These are phyloP conservation scores for Pseudoscleropodium purum DNA, from an alignment of 225 moss, liverwort and hornwort genomes.

Conservation along the genomic window DNA sequence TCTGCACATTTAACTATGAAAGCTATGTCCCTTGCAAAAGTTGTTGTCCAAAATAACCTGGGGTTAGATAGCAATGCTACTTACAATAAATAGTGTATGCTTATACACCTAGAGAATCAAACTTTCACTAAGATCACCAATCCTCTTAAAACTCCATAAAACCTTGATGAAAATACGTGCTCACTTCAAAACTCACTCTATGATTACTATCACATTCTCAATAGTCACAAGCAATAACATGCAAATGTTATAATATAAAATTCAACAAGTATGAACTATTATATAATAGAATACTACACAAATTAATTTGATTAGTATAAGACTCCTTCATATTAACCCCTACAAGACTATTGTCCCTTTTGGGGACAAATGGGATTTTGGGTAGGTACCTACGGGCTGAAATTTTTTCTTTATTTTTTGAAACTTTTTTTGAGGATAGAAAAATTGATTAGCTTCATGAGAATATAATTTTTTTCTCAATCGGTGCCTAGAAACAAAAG, in stretches of 20 bases:
- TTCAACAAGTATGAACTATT: background rate
- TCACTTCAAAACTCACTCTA: background rate
- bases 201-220: background rate
- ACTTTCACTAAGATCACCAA: background rate
- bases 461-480: too few species aligned
- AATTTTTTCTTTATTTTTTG: too few species aligned
- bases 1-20: background rate
- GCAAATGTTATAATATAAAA: background rate
- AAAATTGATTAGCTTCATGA: too few species aligned
- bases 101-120: background rate
- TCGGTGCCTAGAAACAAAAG: too few species aligned
- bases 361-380: too few species aligned
- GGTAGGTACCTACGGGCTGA: too few species aligned
- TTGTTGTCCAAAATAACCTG: background rate
- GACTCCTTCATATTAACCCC: background rate
- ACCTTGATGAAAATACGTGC: background rate
- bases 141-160: background rate
- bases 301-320: background rate
- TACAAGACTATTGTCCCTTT: too few species aligned
- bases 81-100: too few species aligned
- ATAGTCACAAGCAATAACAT: background rate
- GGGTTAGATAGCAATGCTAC: background rate
- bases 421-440: too few species aligned
- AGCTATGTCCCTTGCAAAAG: background rate
- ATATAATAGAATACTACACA: background rate